Conservation (phyloP, 2,329 filamentous ascomycete species). For the Pseudocercospora fuligena region DNA sequence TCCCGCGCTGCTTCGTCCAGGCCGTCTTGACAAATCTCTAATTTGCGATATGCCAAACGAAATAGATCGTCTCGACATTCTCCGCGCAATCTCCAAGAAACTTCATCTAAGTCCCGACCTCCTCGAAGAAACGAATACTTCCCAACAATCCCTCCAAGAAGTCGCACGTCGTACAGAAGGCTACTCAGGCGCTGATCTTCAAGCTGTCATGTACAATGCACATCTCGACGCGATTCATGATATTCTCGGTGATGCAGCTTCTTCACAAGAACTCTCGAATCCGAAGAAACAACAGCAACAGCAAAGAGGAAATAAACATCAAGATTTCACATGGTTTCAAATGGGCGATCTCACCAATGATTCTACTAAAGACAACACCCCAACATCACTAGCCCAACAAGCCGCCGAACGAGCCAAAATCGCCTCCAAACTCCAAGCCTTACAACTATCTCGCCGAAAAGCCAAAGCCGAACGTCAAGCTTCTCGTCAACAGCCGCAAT, state of each 20-base stretch:
- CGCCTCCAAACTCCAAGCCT: constrained; percentile 77
- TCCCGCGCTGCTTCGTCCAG: constrained; percentile 86
- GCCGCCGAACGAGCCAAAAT: constrained; percentile 76
- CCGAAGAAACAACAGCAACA: neutral
- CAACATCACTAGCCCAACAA: constrained; percentile 55
- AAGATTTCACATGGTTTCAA: constrained; percentile 80
- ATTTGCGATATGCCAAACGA: constrained; percentile 85
- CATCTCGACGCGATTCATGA: constrained; percentile 97
- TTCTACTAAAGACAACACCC: constrained; percentile 35
- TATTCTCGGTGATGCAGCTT: constrained; percentile 62
- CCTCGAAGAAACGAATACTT: constrained; percentile 45
- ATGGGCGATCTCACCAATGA: constrained; percentile 63
- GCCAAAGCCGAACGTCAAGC: constrained; percentile 58
- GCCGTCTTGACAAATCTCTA: constrained; percentile 89
- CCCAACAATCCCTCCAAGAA: constrained; percentile 59
- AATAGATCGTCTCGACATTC: constrained; percentile 85
- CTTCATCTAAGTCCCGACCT: constrained; percentile 73
- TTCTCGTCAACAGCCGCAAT: constrained; percentile 22
- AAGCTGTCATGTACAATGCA: constrained; percentile 93
- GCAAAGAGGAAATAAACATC: constrained; percentile 21
- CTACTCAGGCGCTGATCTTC: constrained; percentile 91
- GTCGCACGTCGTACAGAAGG: constrained; percentile 82
- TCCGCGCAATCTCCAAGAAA: constrained; percentile 81
- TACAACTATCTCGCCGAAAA: constrained; percentile 72
- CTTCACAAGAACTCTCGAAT: constrained; percentile 32